Evolutionary conservation across 2,329 filamentous ascomycete species (phyloP), one percentile per base, ranked within the genome.

Genomic region (Colletotrichum endophyticum): DNA sequence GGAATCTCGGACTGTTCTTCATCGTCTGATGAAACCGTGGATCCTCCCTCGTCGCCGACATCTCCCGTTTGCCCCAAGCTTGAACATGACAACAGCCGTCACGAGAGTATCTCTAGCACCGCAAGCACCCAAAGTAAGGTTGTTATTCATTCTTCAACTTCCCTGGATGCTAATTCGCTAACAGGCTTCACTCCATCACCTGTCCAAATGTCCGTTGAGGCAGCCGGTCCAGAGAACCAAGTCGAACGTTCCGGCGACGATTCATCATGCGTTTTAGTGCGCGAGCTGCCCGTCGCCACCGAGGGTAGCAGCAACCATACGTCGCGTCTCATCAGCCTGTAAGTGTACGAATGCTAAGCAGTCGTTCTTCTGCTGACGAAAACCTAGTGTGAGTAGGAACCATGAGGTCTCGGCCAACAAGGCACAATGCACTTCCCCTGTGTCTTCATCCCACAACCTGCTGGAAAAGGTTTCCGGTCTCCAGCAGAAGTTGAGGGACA

Each of bases 81-180:
- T 9, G 39, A 44, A 44, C 16, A n/a, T 44, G 39, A 44, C 19
- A n/a, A n/a, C 39, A 44, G 9, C 39, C 39, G 16, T 44, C 39
- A 11, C 6, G 5, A 4, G 8, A 44, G 39, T 19, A n/a, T 44
- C 8, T 44, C 2, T 0, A 44, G 39, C 39, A 44, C 16, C 5
- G 5, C 8, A n/a, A 44, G 39, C 39, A 9, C 4, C 8, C 39
- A 19, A 11, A 44, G 39, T n/a, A n/a, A 6, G 39, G 1, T 3
- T 4, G 5, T n/a, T 0, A 11, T 6, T 44, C 6, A n/a, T 11
- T n/a, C 1, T n/a, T 44, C 8, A 11, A n/a, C 2, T 44, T 11
- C 2, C 5, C 39, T 44, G 8, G 2, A n/a, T n/a, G 19, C 2
- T 44, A 11, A 44, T n/a, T n/a, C 16, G 19, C 8, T 8, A n/a